Evolutionary conservation across 1,139 yeast species (phyloP), one percentile per base, ranked within the genome.

Genomic region (Yamadazyma atmosphaerica): DNA sequence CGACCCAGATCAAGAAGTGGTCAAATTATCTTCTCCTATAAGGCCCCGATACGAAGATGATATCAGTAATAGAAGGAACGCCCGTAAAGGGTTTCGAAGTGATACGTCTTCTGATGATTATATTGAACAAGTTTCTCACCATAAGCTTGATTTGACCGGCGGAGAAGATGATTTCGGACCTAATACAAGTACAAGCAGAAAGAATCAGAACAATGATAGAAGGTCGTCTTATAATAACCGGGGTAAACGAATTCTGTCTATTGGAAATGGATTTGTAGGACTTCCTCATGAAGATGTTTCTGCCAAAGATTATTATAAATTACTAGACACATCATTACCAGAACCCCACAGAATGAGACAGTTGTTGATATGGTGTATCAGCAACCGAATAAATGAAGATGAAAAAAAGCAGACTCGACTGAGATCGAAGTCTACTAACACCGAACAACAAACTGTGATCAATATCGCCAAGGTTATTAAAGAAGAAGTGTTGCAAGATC

Each of bases 271-370:
- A 2, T 80, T 79, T 46, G 69, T 63, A 2, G 88, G 86, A 0
- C 74, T 74, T 25, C 90, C 90, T 0, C 92, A 85, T 55, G 72
- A 73, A 2, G 82, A 77, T 34, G 79, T 86, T 1, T 72, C 80
- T 0, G 66, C 74, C 0, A 52, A 62, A 14, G 84, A 81, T 38
- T 79, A 79, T 50, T 79, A 77, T 54, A 83, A 83, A 53, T 80
- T 81, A 48, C 58, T 86, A 25, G 86, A 84, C 45, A 60, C 69
- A 2, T 73, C 76, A 15, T 49, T 82, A 32, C 86, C 94, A 0
- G 92, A 81, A 40, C 87, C 90, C 0, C 85, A 82, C 50, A 69
- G 81, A 43, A 79, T 86, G 83, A 71, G 83, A 45, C 89, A 83
- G 52, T 57, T 86, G 15, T 56, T 86, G 37, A 68, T 79, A 3